Base-by-base conservation (phyloP, 2,329 filamentous ascomycete genomes). In the Helicocarpus griseus region DNA sequence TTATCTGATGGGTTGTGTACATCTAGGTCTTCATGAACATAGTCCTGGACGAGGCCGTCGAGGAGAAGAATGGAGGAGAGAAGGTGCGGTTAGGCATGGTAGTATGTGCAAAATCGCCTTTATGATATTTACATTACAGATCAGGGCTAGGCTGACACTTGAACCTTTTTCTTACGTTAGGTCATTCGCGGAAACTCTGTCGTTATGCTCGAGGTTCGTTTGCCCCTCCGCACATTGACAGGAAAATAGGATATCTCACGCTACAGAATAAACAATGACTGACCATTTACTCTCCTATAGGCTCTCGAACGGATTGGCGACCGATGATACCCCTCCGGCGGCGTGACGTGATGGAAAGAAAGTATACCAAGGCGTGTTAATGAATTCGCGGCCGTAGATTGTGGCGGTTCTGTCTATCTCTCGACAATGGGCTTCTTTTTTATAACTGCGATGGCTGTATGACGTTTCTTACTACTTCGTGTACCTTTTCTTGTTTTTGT, bases 181-280 rank as follows among this genome's bases (percentile, higher is more conserved):
- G 87, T 96, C 58, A 96, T 98, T 64, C 87, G 94, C 61, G 93
- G 93, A 58, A 98, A 98, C 73, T 95, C 91, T 1, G 90, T 98
- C 24, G 90, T 98, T 51, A 96, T 98, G 91, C 81, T 98, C 51
- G 94, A 98, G 73, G 88, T 69, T 51, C 45, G 60, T 61, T 44
- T 21, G n/a, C 26, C 45, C 22, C 24, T 5, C 31, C 13, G 43
- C 17, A 5, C 14, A 17, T 22, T 26, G 31, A 1, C 6, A 8
- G 26, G 19, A 3, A 11, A 28, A 26, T 45, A n/a, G n/a, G n/a
- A 35, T 35, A 9, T 35, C 31, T 6, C 3, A 3, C 31, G 9
- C 31, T 35, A 35, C n/a, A 35, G n/a, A 35, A 35, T 35, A 35
- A 35, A 35, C 31, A 9, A 40, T 28, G 17, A 39, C 21, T 36